A percentile compares a stretch with the other conserved stretches of the same genome.
phyloP scores from a whole-genome alignment of 495 filamentous ascomycete species.

The Penicillium lagena region DNA sequence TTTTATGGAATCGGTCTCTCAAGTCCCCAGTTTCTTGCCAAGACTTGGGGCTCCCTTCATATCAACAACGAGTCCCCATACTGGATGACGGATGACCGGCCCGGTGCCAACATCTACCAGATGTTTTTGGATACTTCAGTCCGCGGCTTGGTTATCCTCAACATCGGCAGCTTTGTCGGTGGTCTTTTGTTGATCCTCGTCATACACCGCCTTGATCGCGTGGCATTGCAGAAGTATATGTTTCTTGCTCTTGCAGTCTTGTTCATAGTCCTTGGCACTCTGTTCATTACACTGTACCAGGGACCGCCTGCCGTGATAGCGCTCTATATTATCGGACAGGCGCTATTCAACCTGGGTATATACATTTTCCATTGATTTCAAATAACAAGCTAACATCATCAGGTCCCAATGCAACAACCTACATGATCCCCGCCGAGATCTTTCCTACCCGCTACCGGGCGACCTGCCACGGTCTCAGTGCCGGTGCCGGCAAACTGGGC shows the following conservation, averaged over 20 bases:
- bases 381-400: conserved; percentile 5
- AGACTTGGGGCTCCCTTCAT: conserved; percentile 36
- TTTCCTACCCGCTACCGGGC: conserved; percentile 57
- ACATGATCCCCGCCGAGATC: conserved; percentile 55
- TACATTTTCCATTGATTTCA: background rate
- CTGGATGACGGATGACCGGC: conserved; percentile 31
- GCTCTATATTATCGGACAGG: conserved; percentile 53
- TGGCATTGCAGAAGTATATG: conserved; percentile 40
- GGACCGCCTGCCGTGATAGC: conserved; percentile 41
- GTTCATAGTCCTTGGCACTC: conserved; percentile 43
- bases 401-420: conserved; percentile 54
- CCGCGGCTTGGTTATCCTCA: conserved; percentile 34
- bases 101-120: conserved; percentile 26
- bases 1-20: conserved; percentile 53
- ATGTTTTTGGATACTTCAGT: conserved; percentile 36
- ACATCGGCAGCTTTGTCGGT: conserved; percentile 42
- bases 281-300: conserved; percentile 36
- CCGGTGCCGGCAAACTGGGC: conserved; percentile 51
- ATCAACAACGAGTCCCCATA: conserved; percentile 20
- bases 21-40: conserved; percentile 34
- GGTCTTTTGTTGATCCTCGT: conserved; percentile 36
- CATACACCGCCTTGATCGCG: conserved; percentile 41
- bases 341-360: conserved; percentile 58
- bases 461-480: conserved; percentile 51
- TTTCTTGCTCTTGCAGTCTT: conserved; percentile 41